phyloP scores from a whole-genome alignment of 1,284 basidiomycete species.

The Pseudozyma flocculosa region DNA sequence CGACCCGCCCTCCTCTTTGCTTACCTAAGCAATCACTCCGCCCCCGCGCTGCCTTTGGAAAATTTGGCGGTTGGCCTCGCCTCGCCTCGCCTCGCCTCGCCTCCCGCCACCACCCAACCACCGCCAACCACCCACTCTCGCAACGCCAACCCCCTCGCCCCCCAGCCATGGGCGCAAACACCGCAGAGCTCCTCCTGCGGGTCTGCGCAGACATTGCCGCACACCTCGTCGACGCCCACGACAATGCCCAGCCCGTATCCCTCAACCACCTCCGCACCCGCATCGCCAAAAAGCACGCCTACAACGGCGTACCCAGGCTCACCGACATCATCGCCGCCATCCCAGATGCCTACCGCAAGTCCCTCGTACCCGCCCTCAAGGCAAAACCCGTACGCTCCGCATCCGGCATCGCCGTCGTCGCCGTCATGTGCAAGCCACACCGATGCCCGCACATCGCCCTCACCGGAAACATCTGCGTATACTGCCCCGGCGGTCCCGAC shows the following conservation, averaged over 20 bases:
- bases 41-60: no score
- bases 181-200: conserved; percentile 84
- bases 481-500: conserved; percentile 98
- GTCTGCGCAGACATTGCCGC: conserved; percentile 93
- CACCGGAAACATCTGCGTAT: conserved; percentile 99
- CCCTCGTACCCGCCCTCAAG: conserved; percentile 82
- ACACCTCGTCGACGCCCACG: conserved; percentile 86
- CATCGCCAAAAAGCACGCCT: conserved; percentile 85
- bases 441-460: conserved; percentile 99
- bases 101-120: no score
- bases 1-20: no score
- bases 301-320: conserved; percentile 82
- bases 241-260: conserved; percentile 67
- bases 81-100: no score
- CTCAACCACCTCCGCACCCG: conserved; percentile 83
- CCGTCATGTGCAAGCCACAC: conserved; percentile 99
- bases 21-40: no score
- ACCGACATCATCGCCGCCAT: conserved; percentile 99
- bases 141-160: no score
- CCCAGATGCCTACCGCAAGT: conserved; percentile 93
- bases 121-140: no score
- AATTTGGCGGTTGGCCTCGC: no score
- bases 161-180: conserved; percentile 57
- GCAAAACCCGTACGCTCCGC: conserved; percentile 97
- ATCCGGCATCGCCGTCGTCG: conserved; percentile 96